phyloP scores from a whole-genome alignment of 345 rosid genomes.

The Salix exigua region DNA sequence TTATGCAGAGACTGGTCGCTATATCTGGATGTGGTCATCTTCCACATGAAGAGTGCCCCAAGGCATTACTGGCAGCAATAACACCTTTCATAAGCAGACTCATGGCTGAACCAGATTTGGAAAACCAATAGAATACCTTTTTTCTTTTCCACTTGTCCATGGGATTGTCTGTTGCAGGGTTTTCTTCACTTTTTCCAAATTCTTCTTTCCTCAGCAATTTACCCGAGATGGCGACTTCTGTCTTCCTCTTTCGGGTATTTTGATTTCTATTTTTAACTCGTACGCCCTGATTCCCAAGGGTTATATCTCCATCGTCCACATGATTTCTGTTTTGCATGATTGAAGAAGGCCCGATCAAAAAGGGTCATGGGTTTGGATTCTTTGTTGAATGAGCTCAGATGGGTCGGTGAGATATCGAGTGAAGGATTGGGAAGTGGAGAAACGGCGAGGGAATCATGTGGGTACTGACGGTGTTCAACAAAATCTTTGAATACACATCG shows the following conservation, averaged over 20 bases:
- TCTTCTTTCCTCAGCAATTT: slow-evolving; percentile 12
- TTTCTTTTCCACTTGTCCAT: slow-evolving; percentile 14
- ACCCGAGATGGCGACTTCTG: slow-evolving; percentile 24
- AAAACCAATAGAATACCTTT: slow-evolving; percentile 39
- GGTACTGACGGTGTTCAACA: slow-evolving; percentile 40
- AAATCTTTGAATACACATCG: slow-evolving; percentile 20
- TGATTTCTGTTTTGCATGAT: slow-evolving; percentile 13
- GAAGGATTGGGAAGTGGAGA: slow-evolving; percentile 25
- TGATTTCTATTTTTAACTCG: slow-evolving; percentile 12
- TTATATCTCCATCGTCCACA: too few relatives aligned
- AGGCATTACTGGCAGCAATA: slow-evolving; percentile 81
- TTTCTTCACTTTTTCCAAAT: not conserved
- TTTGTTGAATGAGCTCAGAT: slow-evolving; percentile 18
- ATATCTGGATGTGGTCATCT: slow-evolving; percentile 97
- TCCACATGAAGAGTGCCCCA: slow-evolving; percentile 97
- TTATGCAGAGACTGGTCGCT: slow-evolving; percentile 82
- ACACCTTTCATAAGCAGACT: slow-evolving; percentile 75
- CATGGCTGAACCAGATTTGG: slow-evolving; percentile 42
- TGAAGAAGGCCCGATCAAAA: slow-evolving; percentile 26
- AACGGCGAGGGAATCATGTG: slow-evolving; percentile 12
- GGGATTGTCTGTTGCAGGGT: slow-evolving; percentile 27
- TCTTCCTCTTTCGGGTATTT: slow-evolving; percentile 37
- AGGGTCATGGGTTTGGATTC: slow-evolving; percentile 13
- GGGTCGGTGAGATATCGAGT: slow-evolving; percentile 20
- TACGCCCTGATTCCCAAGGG: too few relatives aligned